Base-by-base conservation (phyloP, 495 filamentous ascomycete species). In the Jackrogersella minutella region DNA sequence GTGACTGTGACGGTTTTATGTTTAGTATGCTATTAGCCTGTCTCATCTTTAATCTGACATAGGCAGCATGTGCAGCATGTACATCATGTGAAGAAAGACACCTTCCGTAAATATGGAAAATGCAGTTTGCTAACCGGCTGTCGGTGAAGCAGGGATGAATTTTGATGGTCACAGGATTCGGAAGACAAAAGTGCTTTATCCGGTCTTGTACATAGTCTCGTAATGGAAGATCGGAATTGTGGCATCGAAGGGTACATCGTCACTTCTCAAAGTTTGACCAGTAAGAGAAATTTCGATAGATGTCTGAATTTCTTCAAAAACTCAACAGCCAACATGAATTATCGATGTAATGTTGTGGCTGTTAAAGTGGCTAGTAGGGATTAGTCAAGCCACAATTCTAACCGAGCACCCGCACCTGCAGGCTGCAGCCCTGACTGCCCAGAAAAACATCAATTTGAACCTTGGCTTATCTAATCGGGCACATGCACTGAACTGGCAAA, bases 91-190 rank as follows among this genome's bases (percentile, higher is more conserved):
- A 40, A 28, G n/a, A 54, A 13, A 54, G 11, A 11, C n/a, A 28
- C 21, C 3, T 17, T 26, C 10, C 34, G 13, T 28, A 13, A 24
- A 40, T 24, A 57, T 30, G 40, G n/a, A 14, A 36, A 9, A 39
- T 54, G 6, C 30, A 4, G 14, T 36, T 28, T 52, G 30, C 10
- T 16, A 33, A 11, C 5, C 49, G 49, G 31, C 30, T 36, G 30
- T 34, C 49, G 49, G 47, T 41, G n/a, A 28, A 30, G 8, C 39
- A 58, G 28, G 37, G 34, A 14, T 41, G 6, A 6, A 26, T 21
- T 54, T 36, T 16, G 52, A 40, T 16, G 41, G 19, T 30, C 55
- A 36, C 41, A 49, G 44, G 34, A 8, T 39, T 59, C 21, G 34
- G 34, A 31, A 39, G 41, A 59, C 24, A 47, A 14, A 39, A 19